These are phyloP conservation scores for Aspergillus affinis DNA, from an alignment of 495 filamentous ascomycete genomes.

Conservation along the genomic window DNA sequence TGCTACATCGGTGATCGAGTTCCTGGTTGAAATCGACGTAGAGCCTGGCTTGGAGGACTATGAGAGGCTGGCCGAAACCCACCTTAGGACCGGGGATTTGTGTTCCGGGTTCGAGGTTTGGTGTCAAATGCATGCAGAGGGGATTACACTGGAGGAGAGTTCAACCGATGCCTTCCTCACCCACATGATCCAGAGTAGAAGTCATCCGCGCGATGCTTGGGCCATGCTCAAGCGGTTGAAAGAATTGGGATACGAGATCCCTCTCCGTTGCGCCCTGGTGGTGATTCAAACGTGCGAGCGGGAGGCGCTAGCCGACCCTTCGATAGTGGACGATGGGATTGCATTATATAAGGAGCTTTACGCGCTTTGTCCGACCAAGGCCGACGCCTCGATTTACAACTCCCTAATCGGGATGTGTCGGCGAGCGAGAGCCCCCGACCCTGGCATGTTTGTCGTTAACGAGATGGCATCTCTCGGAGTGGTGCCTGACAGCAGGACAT, in stretches of 20 bases:
- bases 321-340: conserved; percentile 51
- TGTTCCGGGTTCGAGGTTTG: conserved; percentile 58
- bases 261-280: conserved; percentile 31
- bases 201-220: conserved; percentile 46
- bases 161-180: conserved; percentile 59
- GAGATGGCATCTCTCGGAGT: conserved; percentile 72
- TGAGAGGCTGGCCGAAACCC: conserved; percentile 68
- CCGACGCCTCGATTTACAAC: conserved; percentile 65
- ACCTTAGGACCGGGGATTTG: conserved; percentile 57
- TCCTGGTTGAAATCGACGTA: conserved; percentile 46
- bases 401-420: conserved; percentile 63
- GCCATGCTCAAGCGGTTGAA: conserved; percentile 53
- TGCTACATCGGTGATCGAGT: conserved; percentile 39
- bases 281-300: conserved; percentile 36
- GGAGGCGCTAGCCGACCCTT: conserved; percentile 26
- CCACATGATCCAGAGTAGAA: conserved; percentile 36
- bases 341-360: conserved; percentile 70
- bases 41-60: conserved; percentile 66
- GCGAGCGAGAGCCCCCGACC: conserved; percentile 44
- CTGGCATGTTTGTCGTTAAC: conserved; percentile 65
- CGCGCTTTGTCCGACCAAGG: conserved; percentile 55
- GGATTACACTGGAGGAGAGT: conserved; percentile 47
- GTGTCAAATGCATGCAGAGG: conserved; percentile 65
- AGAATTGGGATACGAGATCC: conserved; percentile 27
- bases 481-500: conserved; percentile 58